Conservation (phyloP, 2,329 filamentous ascomycete genomes). For the Penicillium sp. region DNA sequence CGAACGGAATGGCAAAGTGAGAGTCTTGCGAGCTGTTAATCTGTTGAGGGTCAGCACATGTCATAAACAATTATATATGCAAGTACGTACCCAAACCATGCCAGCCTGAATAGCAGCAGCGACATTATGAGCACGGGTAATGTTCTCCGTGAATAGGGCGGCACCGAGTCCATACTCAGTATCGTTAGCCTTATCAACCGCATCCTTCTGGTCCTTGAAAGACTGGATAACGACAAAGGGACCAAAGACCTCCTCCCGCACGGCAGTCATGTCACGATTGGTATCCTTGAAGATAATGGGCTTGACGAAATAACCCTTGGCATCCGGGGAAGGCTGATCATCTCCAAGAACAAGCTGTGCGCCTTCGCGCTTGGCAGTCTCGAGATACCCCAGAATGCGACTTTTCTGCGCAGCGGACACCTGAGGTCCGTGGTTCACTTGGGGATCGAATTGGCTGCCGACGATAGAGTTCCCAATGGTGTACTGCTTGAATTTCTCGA, state of each 20-base stretch:
- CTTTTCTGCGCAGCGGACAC: constrained; percentile 8
- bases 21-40: constrained; percentile 18
- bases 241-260: constrained; percentile 40
- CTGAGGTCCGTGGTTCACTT: constrained; percentile 10
- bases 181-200: constrained; percentile 33
- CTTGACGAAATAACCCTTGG: constrained; percentile 17
- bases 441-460: not conserved
- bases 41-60: constrained; percentile 6
- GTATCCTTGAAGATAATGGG: constrained; percentile 29
- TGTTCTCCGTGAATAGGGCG: constrained; percentile 35
- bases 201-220: constrained; percentile 34
- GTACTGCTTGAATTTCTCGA: constrained; percentile 30
- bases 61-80: constrained; percentile 8
- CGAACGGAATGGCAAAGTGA: constrained; percentile 27
- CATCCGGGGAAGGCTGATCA: not conserved
- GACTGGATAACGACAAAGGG: constrained; percentile 34
- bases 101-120: constrained; percentile 34
- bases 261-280: constrained; percentile 27
- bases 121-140: constrained; percentile 33
- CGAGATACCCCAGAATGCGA: constrained; percentile 9
- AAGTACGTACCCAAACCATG: constrained; percentile 37
- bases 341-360: constrained; percentile 31
- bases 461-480: not conserved
- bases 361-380: constrained; percentile 33
- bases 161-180: constrained; percentile 37